Conservation (phyloP, 1,139 yeast species). For the Sugiyamaella neomexicana region DNA sequence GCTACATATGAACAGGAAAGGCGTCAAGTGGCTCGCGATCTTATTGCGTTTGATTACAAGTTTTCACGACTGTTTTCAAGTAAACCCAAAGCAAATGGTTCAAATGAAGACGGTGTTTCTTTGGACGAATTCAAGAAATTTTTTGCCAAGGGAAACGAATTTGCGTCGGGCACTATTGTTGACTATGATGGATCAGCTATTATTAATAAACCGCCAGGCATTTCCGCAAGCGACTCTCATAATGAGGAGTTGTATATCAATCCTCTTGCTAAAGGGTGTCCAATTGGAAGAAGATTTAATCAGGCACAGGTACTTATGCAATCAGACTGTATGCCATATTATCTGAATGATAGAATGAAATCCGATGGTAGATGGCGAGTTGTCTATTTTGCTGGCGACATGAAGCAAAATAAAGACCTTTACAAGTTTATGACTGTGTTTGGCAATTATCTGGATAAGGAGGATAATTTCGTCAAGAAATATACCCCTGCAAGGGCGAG, state of each 20-base stretch:
- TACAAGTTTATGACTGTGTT: constrained; percentile 25
- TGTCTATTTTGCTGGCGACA: constrained; percentile 38
- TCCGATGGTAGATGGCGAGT: constrained; percentile 40
- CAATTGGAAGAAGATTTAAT: constrained; percentile 39
- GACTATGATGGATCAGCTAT: constrained; percentile 37
- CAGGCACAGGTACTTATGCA: constrained; percentile 36
- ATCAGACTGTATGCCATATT: constrained; percentile 21
- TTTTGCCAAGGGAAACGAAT: constrained; percentile 38
- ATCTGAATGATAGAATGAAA: background rate
- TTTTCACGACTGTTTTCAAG: constrained; percentile 39
- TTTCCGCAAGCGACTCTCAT: too few species aligned
- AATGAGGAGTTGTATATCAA: too few species aligned
- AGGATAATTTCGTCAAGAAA: constrained; percentile 31
- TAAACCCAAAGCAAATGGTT: too few species aligned
- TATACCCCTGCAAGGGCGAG: constrained; percentile 38
- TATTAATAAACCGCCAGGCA: constrained; percentile 22
- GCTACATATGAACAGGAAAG: constrained; percentile 41
- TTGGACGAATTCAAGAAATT: constrained; percentile 39
- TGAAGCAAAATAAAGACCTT: constrained; percentile 24
- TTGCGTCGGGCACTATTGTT: constrained; percentile 43
- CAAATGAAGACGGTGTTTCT: constrained; percentile 32
- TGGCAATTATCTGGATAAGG: constrained; percentile 28
- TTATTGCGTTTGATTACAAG: constrained; percentile 42
- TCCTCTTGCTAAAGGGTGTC: constrained; percentile 32
- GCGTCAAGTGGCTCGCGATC: constrained; percentile 39